Evolutionary conservation across 495 filamentous ascomycete genomes (phyloP), one percentile per base, ranked within the genome.

Genomic region (Aspergillus nidulans): DNA sequence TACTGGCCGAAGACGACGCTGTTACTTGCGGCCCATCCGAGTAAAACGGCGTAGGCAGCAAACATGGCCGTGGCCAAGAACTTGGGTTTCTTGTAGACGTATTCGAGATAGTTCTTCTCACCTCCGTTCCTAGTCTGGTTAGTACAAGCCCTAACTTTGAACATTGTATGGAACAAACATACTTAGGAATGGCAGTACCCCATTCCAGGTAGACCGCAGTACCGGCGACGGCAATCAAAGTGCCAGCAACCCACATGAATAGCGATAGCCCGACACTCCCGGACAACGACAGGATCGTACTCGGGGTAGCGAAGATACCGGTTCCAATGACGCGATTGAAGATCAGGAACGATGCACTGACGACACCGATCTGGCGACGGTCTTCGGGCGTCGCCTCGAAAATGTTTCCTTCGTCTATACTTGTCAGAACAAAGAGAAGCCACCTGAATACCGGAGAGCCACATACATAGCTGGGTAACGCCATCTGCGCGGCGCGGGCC

Each of bases 41-140:
- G 68, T 21, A 79, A 54, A 25, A 85, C 71, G 52, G 83, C 78
- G 55, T 84, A 83, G 1, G 81, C 72, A 6, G 81, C 80, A 59
- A 83, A 81, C 58, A 87, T 77, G 55, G 76, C 81, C 0, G 83
- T 85, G n/a, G 77, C 81, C 1, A 89, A 68, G 71, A 85, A 87
- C 58, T 78, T 80, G 13, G 86, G 85, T 50, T 79, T 81, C 36
- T 76, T 75, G 68, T 76, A 86, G 40, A 88, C 78, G 38, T 79
- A 81, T 66, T 89, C 84, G 50, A 88, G 81, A 55, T 88, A 88
- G 62, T 86, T 84, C 66, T 90, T 89, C 47, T 83, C 78, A 20
- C 86, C 86, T 21, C 87, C 85, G n/a, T 81, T 85, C 46, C 68
- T 70, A 44, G 1, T n/a, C n/a, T n/a, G 13, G 42, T 58, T 49